These are phyloP conservation scores for Pharnaceum exiguum DNA, from an alignment of 148 eudicot species.

Conservation along the genomic window DNA sequence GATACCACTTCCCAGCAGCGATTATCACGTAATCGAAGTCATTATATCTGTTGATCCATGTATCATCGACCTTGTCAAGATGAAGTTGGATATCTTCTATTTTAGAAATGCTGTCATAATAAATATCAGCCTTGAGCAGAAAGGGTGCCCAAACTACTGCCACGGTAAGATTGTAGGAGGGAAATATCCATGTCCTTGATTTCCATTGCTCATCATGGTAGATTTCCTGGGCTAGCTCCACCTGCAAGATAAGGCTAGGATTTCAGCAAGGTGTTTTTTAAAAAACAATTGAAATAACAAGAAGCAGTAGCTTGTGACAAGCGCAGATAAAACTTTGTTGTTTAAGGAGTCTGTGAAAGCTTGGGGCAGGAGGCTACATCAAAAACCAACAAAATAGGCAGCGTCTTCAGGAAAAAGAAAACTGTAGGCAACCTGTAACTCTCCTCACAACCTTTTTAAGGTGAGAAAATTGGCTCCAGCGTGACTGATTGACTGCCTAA, in stretches of 20 bases:
- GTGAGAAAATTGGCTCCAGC: not conserved
- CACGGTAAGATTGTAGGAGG: constrained; percentile 58
- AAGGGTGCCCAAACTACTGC: constrained; percentile 74
- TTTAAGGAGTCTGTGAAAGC: too few relatives aligned
- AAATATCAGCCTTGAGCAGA: constrained; percentile 50
- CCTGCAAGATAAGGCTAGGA: constrained; percentile 30
- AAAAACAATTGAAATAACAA: not conserved
- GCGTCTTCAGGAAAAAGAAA: too few relatives aligned
- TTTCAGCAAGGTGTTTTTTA: not conserved
- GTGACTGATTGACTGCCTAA: not conserved
- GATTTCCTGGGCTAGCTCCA: constrained; percentile 53
- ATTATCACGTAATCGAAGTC: constrained; percentile 51
- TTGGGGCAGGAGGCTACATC: too few relatives aligned
- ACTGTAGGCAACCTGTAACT: not conserved
- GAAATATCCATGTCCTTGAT: constrained; percentile 63
- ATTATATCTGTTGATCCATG: constrained; percentile 48
- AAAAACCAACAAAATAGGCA: too few relatives aligned
- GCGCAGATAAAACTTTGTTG: too few relatives aligned
- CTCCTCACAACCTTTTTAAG: not conserved
- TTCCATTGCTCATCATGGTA: constrained; percentile 63
- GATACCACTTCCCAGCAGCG: constrained; percentile 75
- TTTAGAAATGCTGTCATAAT: constrained; percentile 50
- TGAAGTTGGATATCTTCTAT: constrained; percentile 48
- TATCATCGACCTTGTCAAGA: constrained; percentile 60
- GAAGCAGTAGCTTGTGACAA: too few relatives aligned